Evolutionary conservation across 345 rosid genomes (phyloP).

Genomic region (Citropsis articulata): DNA sequence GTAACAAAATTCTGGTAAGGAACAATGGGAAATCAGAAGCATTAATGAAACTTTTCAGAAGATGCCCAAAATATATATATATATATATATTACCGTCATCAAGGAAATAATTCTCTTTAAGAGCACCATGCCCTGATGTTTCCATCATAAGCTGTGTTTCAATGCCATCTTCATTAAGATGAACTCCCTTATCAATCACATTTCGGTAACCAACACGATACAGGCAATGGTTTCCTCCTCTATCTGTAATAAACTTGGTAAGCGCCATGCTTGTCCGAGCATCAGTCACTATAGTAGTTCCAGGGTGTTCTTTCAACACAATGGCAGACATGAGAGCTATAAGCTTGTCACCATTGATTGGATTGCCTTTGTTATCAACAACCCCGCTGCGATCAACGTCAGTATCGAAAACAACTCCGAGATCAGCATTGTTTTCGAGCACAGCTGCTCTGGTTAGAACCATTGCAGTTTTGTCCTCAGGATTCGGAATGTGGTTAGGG

Average conservation of each 20-base stretch:
- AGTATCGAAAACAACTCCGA: slow-evolving; percentile 94
- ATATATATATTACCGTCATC: slow-evolving; percentile 62
- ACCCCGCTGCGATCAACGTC: slow-evolving; percentile 95
- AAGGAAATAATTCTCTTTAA: slow-evolving; percentile 83
- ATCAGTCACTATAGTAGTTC: slow-evolving; percentile 74
- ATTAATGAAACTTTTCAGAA: no score
- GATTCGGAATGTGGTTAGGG: slow-evolving; percentile 93
- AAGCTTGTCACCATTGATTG: slow-evolving; percentile 86
- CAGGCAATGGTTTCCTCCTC: slow-evolving; percentile 88
- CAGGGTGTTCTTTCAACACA: slow-evolving; percentile 79
- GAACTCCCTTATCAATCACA: slow-evolving; percentile 87
- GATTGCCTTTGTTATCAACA: slow-evolving; percentile 73
- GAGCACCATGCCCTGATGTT: slow-evolving; percentile 95
- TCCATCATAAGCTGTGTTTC: slow-evolving; percentile 97
- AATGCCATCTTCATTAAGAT: slow-evolving; percentile 66
- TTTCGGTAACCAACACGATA: slow-evolving; percentile 90
- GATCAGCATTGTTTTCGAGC: slow-evolving; percentile 65
- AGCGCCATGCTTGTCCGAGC: slow-evolving; percentile 89
- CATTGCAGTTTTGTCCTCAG: slow-evolving; percentile 88
- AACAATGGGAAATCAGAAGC: neutral
- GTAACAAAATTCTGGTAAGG: neutral
- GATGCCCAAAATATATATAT: no score
- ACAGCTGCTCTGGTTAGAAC: slow-evolving; percentile 76
- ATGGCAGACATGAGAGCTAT: slow-evolving; percentile 89
- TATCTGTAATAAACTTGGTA: slow-evolving; percentile 55